Evolutionary conservation across 108 stramenopile genomes (phyloP).

Genomic region (Bacterosira constricta): DNA sequence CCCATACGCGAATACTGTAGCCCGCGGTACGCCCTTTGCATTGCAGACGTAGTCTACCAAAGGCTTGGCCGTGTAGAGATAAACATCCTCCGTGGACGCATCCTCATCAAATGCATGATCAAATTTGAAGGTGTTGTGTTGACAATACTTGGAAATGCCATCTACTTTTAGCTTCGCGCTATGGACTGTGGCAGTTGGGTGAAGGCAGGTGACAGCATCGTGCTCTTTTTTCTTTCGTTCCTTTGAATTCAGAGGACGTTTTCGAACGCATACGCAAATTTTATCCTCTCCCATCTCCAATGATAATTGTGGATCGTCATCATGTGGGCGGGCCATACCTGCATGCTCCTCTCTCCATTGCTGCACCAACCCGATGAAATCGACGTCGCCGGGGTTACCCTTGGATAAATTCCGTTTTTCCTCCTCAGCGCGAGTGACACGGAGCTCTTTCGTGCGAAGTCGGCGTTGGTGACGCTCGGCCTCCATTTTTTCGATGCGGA

Average conservation of each 20-base stretch:
- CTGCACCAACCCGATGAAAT: constrained; percentile 94
- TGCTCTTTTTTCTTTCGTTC: constrained; percentile 86
- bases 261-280: constrained; percentile 91
- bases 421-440: constrained; percentile 70
- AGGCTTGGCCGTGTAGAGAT: constrained; percentile 81
- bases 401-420: constrained; percentile 76
- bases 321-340: constrained; percentile 29
- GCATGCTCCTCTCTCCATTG: constrained; percentile 80
- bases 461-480: constrained; percentile 89
- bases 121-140: constrained; percentile 92
- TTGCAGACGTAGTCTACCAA: constrained; percentile 88
- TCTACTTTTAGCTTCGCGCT: constrained; percentile 95
- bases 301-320: background rate
- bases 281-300: constrained; percentile 23
- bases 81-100: constrained; percentile 80
- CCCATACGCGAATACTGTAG: constrained; percentile 95
- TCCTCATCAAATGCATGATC: constrained; percentile 93
- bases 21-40: constrained; percentile 50
- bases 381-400: constrained; percentile 98
- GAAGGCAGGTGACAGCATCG: constrained; percentile 93
- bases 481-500: constrained; percentile 86
- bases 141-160: constrained; percentile 97
- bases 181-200: constrained; percentile 95
- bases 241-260: constrained; percentile 82
- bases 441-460: constrained; percentile 63